Evolutionary conservation across 768 basidiomycete species (phyloP), one percentile per base, ranked within the genome.

Genomic region (Hygrophorus pudorinus): DNA sequence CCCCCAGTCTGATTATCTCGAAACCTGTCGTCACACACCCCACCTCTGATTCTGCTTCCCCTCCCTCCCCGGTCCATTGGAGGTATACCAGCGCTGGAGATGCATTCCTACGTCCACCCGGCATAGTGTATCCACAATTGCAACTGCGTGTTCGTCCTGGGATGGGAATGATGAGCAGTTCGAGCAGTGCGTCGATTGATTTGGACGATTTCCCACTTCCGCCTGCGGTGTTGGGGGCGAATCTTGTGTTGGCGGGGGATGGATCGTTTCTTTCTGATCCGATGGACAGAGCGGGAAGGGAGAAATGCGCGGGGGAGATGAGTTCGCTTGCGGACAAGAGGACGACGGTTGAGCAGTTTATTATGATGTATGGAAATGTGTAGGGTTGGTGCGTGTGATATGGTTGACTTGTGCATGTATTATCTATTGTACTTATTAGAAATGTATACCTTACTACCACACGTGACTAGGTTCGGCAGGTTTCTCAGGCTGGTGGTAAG

Each of bases 191-290:
- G n/a, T 65, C 65, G 0, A 55, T 73, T 16, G 60, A 71, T 47
- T 56, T 76, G 38, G 60, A 64, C 49, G 66, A 71, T 40, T 75
- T 76, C 53, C 73, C 73, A 12, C 51, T 63, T 1, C 72, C 72
- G 1, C 73, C 69, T 18, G 42, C 46, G 29, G 50, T 51, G 24
- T 35, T 56, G 31, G 50, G 56, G 49, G 48, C 3, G 40, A 51
- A 37, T 9, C 8, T 20, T 3, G 14, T 29, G 34, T 8, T 44
- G 13, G 20, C 37, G 39, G 45, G 13, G 54, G 50, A 36, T 46
- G 55, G 46, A 43, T 51, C 14, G 50, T 53, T 47, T 46, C 41
- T 36, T 44, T 51, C 18, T 46, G 46, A 12, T 41, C 38, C 16
- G 48, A 41, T 38, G 57, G 43, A 40, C 51, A 40, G 31, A 46